Percentiles rank a stretch among this genome's conserved stretches.
Conservation (phyloP, 352 stramenopile species). For the Peronospora tabacina region DNA sequence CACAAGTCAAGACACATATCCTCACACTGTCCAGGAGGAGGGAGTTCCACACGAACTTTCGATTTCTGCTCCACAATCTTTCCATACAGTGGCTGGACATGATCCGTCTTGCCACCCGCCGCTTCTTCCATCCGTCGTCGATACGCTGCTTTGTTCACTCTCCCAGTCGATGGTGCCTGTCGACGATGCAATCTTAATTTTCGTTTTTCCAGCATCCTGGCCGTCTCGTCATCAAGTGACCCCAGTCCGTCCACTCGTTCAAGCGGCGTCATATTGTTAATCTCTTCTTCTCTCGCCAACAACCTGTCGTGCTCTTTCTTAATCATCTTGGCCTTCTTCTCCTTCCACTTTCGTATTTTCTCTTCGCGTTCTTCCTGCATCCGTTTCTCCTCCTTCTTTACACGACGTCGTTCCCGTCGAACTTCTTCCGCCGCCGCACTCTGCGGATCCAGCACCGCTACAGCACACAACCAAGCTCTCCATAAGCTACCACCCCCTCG, state of each 20-base stretch:
- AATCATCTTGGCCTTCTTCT: conserved; percentile 43
- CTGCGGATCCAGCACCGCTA: conserved; percentile 60
- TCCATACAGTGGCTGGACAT: conserved; percentile 57
- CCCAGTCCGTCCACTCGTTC: conserved; percentile 56
- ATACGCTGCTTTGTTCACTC: conserved; percentile 74
- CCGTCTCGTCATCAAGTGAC: conserved; percentile 68
- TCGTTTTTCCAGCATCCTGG: conserved; percentile 63
- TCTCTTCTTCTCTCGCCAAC: conserved; percentile 53
- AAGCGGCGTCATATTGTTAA: conserved; percentile 70
- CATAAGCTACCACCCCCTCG: no score
- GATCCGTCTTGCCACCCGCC: conserved; percentile 71
- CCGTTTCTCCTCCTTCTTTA: conserved; percentile 55
- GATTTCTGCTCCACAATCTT: conserved; percentile 54
- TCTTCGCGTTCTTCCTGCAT: conserved; percentile 48
- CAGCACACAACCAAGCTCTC: background rate
- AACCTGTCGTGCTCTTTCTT: conserved; percentile 49
- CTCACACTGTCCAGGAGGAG: conserved; percentile 71
- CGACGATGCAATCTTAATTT: conserved; percentile 58
- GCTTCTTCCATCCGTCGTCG: conserved; percentile 66
- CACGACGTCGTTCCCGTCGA: conserved; percentile 41
- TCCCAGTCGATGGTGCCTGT: conserved; percentile 54
- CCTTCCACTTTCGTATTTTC: conserved; percentile 64
- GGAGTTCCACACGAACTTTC: conserved; percentile 64
- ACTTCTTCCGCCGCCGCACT: conserved; percentile 56
- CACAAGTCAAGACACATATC: conserved; percentile 1